These are phyloP conservation scores for Cucumis sativus DNA, from an alignment of 306 rosid genomes.

Conservation along the genomic window DNA sequence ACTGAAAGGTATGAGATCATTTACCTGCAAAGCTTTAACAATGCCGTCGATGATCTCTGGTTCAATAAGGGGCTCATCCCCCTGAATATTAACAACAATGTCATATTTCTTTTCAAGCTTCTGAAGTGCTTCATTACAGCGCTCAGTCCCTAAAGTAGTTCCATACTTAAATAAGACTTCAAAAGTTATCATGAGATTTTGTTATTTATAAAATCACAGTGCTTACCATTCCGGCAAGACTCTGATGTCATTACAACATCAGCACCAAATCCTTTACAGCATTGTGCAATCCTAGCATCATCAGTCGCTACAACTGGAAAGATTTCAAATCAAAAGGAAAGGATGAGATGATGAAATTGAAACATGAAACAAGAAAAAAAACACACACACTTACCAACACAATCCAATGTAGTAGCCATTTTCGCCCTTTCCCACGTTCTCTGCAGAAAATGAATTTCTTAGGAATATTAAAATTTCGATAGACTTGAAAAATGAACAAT, in stretches of 20 bases:
- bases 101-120: slow-evolving; percentile 77
- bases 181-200: background rate
- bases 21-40: slow-evolving; percentile 85
- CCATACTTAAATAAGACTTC: slow-evolving; percentile 1
- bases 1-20: background rate
- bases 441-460: slow-evolving; percentile 27
- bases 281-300: slow-evolving; percentile 72
- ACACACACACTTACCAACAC: slow-evolving; percentile 49
- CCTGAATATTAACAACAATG: slow-evolving; percentile 92
- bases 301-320: slow-evolving; percentile 88
- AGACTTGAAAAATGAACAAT: background rate
- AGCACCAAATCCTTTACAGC: slow-evolving; percentile 85
- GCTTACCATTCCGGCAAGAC: slow-evolving; percentile 71
- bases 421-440: slow-evolving; percentile 98
- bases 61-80: slow-evolving; percentile 92
- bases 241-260: slow-evolving; percentile 91
- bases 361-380: slow-evolving; percentile 5
- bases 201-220: background rate
- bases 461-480: background rate
- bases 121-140: slow-evolving; percentile 84
- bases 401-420: slow-evolving; percentile 73
- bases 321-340: slow-evolving; percentile 8
- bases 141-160: slow-evolving; percentile 57
- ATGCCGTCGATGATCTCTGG: slow-evolving; percentile 88
- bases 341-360: slow-evolving; percentile 8